Evolutionary conservation across 345 rosid genomes (phyloP).

Genomic region (Populus deltoides): DNA sequence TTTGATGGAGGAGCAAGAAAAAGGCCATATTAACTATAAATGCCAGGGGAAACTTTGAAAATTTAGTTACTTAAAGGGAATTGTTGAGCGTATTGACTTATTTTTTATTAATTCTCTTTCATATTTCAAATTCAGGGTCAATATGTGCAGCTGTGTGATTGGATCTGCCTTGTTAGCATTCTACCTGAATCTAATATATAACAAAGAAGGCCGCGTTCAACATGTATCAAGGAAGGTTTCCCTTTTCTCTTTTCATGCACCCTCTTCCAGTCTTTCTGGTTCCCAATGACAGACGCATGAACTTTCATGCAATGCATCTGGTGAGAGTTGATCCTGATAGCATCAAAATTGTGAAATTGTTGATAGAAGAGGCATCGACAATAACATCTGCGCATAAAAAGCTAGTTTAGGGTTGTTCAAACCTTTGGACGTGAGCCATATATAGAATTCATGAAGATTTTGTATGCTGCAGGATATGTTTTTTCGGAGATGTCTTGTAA

Average conservation of each 20-base stretch:
- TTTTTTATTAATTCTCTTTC: not conserved
- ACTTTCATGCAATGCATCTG: not conserved
- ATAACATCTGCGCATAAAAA: not conserved
- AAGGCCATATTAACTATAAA: not conserved
- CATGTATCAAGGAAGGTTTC: not conserved
- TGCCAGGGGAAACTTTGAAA: not conserved
- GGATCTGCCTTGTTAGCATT: constrained; percentile 2
- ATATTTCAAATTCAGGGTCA: constrained; percentile 23
- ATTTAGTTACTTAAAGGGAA: too few relatives aligned
- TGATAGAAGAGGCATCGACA: not conserved
- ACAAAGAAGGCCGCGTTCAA: not conserved
- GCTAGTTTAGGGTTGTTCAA: not conserved
- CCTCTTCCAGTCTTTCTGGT: not conserved
- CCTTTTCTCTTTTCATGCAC: constrained; percentile 9
- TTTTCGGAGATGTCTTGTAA: not conserved
- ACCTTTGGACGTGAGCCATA: not conserved
- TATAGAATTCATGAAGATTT: not conserved
- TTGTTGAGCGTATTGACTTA: not conserved
- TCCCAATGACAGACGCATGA: not conserved
- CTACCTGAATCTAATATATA: not conserved
- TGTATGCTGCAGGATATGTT: not conserved
- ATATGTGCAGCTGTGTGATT: constrained; percentile 43
- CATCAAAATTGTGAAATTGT: not conserved
- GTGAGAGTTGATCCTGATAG: not conserved
- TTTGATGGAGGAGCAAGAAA: not conserved